Evolutionary conservation across 2,329 filamentous ascomycete species (phyloP), one percentile per base, ranked within the genome.

Genomic region (Pyrenophora teres): DNA sequence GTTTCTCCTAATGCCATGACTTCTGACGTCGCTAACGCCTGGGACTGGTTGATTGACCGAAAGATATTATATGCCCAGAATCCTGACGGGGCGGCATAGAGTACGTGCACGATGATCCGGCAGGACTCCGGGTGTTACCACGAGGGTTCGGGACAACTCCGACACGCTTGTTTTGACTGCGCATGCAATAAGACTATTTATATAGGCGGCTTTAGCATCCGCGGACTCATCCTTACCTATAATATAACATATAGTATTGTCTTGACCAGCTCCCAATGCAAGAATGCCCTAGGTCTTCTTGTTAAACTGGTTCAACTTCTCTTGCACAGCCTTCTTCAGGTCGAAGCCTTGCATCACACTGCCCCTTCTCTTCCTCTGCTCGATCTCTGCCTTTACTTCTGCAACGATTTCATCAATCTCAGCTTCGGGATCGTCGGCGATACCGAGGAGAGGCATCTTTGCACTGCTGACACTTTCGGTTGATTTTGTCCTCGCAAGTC

Each of bases 351-450:
- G 67, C 35, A 70, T 60, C 19, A 71, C 45, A 31, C 71, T 72
- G 2, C 78, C 77, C 52, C 78, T 77, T 46, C 76, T 75, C 45
- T 71, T 77, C 50, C 83, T 75, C 60, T 78, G 81, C 67, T 89
- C 86, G 30, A 96, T 83, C 73, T 96, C 91, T 4, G 77, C 79
- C 65, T 80, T 84, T 45, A 96, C 81, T 76, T 96, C 90, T 32
- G 82, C 79, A 8, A 95, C 82, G 23, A 89, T 89, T 65, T 94
- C 90, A 52, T 89, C 87, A 41, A 95, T 80, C 63, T 95, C 91
- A 23, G 79, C 78, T 46, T 86, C 85, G 0, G 86, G 86, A 69
- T 97, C 92, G 57, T 85, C 85, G 1, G 90, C 87, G 32, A 97
- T 79, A 21, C 93, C 93, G 5, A 96, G 76, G 2, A 90, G 81